Percentiles rank a stretch among this genome's conserved stretches.
These are phyloP conservation scores for Lathyrus oleraceus DNA, from an alignment of 306 rosid species.

Conservation along the genomic window DNA sequence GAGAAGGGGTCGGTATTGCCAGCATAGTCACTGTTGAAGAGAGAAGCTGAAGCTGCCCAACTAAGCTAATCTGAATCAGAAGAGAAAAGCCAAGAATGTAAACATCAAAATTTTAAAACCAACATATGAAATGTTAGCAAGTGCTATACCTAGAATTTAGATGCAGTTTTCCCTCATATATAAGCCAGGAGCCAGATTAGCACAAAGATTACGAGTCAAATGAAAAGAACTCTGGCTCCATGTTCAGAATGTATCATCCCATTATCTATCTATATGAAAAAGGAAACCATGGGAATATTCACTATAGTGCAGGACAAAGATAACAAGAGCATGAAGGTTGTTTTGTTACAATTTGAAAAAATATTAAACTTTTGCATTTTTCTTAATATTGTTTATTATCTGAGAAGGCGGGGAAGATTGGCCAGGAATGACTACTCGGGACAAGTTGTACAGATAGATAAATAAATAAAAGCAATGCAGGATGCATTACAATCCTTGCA, in stretches of 20 bases:
- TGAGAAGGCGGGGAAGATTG: neutral
- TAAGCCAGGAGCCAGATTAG: slow-evolving; percentile 22
- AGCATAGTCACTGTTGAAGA: slow-evolving; percentile 88
- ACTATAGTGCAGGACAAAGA: slow-evolving; percentile 22
- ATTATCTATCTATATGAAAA: slow-evolving; percentile 25
- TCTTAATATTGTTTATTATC: slow-evolving; percentile 27
- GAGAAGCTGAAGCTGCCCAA: slow-evolving; percentile 98
- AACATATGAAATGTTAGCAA: slow-evolving; percentile 24
- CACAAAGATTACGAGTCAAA: slow-evolving; percentile 20
- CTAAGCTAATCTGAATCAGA: slow-evolving; percentile 78
- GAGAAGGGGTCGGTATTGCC: slow-evolving; percentile 95
- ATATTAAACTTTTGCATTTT: slow-evolving; percentile 31
- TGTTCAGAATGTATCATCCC: slow-evolving; percentile 30
- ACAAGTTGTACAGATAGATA: neutral
- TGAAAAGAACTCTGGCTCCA: slow-evolving; percentile 21
- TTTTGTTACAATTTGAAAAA: slow-evolving; percentile 30
- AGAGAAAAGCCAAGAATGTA: slow-evolving; percentile 27
- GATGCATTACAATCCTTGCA: slow-evolving; percentile 12
- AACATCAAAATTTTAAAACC: slow-evolving; percentile 23
- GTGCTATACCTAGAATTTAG: slow-evolving; percentile 28
- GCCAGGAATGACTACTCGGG: neutral
- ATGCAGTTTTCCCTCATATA: slow-evolving; percentile 26
- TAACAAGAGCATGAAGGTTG: slow-evolving; percentile 16
- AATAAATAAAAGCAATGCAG: slow-evolving; percentile 16
- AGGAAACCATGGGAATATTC: slow-evolving; percentile 18